Base-by-base conservation (phyloP, 768 basidiomycete genomes). In the Pulveroboletus frians region DNA sequence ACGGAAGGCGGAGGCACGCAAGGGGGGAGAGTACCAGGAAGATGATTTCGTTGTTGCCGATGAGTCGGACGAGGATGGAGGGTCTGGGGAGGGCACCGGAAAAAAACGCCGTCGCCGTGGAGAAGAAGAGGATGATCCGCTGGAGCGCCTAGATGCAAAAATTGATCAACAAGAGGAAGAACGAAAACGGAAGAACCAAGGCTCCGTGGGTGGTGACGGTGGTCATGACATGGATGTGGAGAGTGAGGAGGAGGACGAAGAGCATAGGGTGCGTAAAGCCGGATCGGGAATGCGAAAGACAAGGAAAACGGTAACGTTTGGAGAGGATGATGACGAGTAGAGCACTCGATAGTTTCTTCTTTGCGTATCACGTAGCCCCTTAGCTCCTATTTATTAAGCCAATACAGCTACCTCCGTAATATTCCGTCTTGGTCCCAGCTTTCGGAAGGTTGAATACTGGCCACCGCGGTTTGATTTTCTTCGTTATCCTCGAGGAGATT, bases 31-130 rank as follows among this genome's bases (percentile, higher is more conserved):
- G 37, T 92, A 92, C 56, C 85, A 88, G 62, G 81, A 84, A 50
- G 89, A 92, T 62, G 89, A 89, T 58, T 92, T 92, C 58, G 73
- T 92, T 26, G 90, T 91, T 10, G 82, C 84, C 13, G 88, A 90
- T 56, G 75, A 77, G 18, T 83, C 81, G 15, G 88, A 89, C 36
- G 85, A 86, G 23, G 86, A 85, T 3, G 65, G 59, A 15, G 66
- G 58, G 9, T 58, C 59, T 10, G 76, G 71, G 18, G 70, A 68
- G 32, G 69, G 71, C 47, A 46, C 54, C 6, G 37, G 47, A 0
- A 71, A 66, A 47, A 69, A 65, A 50, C 75, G 69, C 49, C 68
- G 70, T 49, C 70, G 67, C 43, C 72, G 69, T 41, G 66, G 68
- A 18, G 70, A 71, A 34, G 74, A 70, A 39, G 72, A 64, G 39